Base-by-base conservation (phyloP, 1,284 basidiomycete genomes). In the Cystobasidium slooffiae region DNA sequence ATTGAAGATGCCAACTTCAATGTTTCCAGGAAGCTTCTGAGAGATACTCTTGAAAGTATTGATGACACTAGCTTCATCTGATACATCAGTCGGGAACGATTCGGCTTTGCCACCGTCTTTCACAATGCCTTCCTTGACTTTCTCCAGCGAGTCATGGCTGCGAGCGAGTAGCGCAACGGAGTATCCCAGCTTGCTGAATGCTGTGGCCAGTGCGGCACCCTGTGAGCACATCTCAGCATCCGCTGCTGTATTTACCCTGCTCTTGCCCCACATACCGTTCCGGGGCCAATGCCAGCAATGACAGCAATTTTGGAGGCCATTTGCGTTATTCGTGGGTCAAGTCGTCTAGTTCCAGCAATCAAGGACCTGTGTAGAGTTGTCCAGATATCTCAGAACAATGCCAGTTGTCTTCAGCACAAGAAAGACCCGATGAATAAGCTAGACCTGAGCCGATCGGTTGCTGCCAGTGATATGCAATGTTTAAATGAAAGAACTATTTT, bases 101-200 rank as follows among this genome's bases (percentile, higher is more conserved):
- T 53, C 72, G 24, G 72, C 72, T 47, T 55, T 61, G 31, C 72
- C 72, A 44, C 72, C 72, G 2, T 18, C 52, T 18, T 67, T 39
- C 16, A 51, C 55, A 16, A 74, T 67, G 55, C 56, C 53, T 47
- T 67, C 52, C 37, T 49, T 39, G 46, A 68, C 66, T 10, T 64
- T 31, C 24, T 63, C 41, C 18, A 74, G 72, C 8, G 64, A 58
- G 12, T 74, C 65, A 16, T 63, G 24, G 37, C 46, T 67, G 4
- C 72, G 63, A 20, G 72, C 72, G n/a, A 74, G 55, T 20, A 74
- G 43, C 39, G 72, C 72, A 10, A 74, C 72, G 44, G 43, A 22
- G 44, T 74, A 74, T 10, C 65, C 65, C 24, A 41, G 51, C 24
- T 63, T 74, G 39, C 66, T 53, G 64, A 74, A 74, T 9, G 56